Base-by-base conservation (phyloP, 164 flowering plant genomes). In the Echeveria elegans region DNA sequence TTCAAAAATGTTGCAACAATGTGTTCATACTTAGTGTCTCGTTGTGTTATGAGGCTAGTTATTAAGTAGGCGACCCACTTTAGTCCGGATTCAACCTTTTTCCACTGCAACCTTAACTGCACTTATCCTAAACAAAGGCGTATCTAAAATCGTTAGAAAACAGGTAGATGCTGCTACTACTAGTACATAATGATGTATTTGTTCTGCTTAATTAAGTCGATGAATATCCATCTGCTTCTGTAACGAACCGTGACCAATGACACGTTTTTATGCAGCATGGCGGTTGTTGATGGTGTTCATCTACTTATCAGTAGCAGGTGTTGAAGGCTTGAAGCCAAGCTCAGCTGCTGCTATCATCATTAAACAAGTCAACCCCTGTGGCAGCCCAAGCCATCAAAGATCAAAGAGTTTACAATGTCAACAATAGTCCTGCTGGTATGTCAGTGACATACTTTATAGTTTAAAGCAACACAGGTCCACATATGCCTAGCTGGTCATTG, bases 271-370 rank as follows among this genome's bases (percentile, higher is more conserved):
- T 15, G n/a, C 26, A n/a, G 31, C 60, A 11, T 21, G 60, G 29
- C 59, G 60, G 60, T 53, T 53, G 60, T 30, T 56, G 61, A 56
- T 56, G 61, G 32, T 56, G n/a, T 26, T 28, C 16, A 56, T 56
- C 61, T 56, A 56, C 61, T 56, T 56, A 28, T 26, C 32, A 26
- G 61, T 56, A 56, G 61, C 32, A 56, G 61, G 61, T 56, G 16
- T 56, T 10, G 61, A 56, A 56, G 31, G 15, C 61, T 56, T 10
- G 61, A 56, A 56, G 31, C 31, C 61, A 28, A 15, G 32, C 19
- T 56, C 31, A 15, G 60, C 30, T 53, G 9, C 31, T 48, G 24
- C 56, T 48, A 48, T 19, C 29, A 53, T 53, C 60, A 56, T 56
- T 32, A 28, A 56, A 26, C 61, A 56, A 56, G 61, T 56, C 61